A percentile compares a stretch with the other conserved stretches of the same genome.
These are phyloP conservation scores for Cyamopsis tetragonoloba DNA, from an alignment of 306 rosid species.

Conservation along the genomic window DNA sequence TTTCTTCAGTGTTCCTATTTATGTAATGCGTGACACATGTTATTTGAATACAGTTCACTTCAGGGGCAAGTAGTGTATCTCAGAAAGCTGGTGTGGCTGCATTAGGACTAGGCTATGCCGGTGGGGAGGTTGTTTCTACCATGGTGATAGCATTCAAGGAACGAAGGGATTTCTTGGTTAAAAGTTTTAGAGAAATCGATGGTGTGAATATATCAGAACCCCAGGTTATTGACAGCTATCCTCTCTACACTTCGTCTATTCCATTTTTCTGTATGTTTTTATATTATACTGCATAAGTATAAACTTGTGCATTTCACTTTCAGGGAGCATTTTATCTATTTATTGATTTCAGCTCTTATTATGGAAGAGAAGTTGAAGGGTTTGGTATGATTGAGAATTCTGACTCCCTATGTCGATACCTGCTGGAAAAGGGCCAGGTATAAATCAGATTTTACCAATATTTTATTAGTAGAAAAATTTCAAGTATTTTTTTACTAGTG, in stretches of 20 bases:
- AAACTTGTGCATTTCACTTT: constrained; percentile 23
- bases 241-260: no score
- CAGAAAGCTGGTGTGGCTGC: constrained; percentile 95
- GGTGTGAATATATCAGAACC: constrained; percentile 79
- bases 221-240: no score
- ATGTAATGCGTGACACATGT: constrained; percentile 3
- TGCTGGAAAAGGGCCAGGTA: constrained; percentile 80
- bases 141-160: constrained; percentile 86
- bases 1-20: no score
- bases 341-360: constrained; percentile 71
- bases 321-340: constrained; percentile 96
- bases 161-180: constrained; percentile 72
- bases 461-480: background rate
- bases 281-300: no score
- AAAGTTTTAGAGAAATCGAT: constrained; percentile 56
- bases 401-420: constrained; percentile 68
- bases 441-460: background rate
- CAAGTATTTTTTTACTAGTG: background rate
- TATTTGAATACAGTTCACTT: constrained; percentile 57
- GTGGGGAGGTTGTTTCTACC: constrained; percentile 64
- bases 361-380: constrained; percentile 70
- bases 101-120: constrained; percentile 79
- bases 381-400: constrained; percentile 68
- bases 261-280: no score
- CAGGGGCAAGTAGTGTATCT: constrained; percentile 81